Conservation (phyloP, 108 stramenopile genomes). For the Aureococcus anophagefferens region DNA sequence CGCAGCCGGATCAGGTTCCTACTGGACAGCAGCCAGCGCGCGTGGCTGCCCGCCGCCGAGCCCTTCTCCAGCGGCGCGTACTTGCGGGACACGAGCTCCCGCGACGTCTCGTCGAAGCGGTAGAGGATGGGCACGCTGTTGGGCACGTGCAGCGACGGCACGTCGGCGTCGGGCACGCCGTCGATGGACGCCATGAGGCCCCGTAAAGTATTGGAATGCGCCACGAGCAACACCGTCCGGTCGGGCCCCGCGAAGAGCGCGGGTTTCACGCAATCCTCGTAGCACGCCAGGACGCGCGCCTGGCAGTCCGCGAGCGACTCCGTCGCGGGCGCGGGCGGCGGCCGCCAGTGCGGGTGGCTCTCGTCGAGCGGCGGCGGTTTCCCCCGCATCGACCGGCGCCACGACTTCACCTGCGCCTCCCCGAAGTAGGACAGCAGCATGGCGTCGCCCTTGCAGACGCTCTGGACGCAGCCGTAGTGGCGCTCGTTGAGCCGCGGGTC, state of each 20-base stretch:
- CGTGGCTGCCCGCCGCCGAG: conserved; percentile 12
- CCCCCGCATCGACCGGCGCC: conserved; percentile 24
- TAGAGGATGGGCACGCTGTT: conserved; percentile 48
- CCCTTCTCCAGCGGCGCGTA: conserved; percentile 6
- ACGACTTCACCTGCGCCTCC: conserved; percentile 19
- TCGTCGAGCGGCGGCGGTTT: conserved; percentile 31
- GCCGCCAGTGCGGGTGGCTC: conserved; percentile 20
- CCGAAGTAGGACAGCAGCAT: conserved; percentile 20
- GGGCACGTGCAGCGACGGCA: conserved; percentile 43
- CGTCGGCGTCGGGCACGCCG: conserved; percentile 31
- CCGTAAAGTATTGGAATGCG: conserved; percentile 46
- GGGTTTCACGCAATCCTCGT: background rate
- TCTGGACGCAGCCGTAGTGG: conserved; percentile 41
- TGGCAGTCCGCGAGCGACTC: conserved; percentile 32
- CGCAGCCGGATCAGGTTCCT: conserved; percentile 20
- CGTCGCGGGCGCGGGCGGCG: conserved; percentile 32
- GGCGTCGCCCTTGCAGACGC: conserved; percentile 21
- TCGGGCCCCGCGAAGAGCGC: conserved; percentile 5
- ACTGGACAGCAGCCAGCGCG: conserved; percentile 27
- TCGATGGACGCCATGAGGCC: conserved; percentile 46
- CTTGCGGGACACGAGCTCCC: conserved; percentile 16
- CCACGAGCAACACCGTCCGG: conserved; percentile 25
- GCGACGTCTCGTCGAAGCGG: conserved; percentile 19
- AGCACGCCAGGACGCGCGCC: conserved; percentile 24
- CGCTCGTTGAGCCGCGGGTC: conserved; percentile 37